Evolutionary conservation across 169 alveolate genomes (phyloP).

Genomic region (Perkinsus olseni): DNA sequence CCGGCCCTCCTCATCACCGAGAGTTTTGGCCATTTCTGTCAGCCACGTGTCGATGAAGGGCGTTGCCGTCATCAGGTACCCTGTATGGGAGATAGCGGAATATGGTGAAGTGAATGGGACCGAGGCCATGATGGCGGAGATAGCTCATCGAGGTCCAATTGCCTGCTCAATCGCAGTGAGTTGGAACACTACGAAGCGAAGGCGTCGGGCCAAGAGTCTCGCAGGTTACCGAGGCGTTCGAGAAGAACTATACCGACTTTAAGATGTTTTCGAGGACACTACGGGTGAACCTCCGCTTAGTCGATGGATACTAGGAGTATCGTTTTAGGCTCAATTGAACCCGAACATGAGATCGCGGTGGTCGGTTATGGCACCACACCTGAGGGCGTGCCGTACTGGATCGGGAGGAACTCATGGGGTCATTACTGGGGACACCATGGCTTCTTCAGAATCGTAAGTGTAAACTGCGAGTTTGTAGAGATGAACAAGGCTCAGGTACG

Average conservation of each 20-base stretch:
- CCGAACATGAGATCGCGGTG: conserved; percentile 48
- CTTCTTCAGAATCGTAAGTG: conserved; percentile 14
- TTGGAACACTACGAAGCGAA: not conserved
- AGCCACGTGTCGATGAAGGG: too few species aligned
- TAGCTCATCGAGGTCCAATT: conserved; percentile 54
- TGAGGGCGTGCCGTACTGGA: conserved; percentile 48
- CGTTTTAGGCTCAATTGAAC: not conserved
- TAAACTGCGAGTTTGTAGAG: not conserved
- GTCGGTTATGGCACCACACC: conserved; percentile 53
- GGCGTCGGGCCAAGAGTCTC: too few species aligned
- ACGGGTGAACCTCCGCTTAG: conserved; percentile 46
- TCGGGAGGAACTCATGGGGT: conserved; percentile 68
- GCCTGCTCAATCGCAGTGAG: conserved; percentile 53
- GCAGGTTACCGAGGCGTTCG: not conserved
- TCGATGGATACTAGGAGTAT: conserved; percentile 4
- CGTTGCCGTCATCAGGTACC: conserved; percentile 20
- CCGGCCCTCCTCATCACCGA: too few species aligned
- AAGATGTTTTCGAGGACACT: conserved; percentile 40
- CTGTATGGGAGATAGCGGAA: conserved; percentile 23
- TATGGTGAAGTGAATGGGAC: conserved; percentile 50
- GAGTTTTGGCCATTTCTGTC: too few species aligned
- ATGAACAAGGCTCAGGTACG: not conserved
- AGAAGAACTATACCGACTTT: not conserved
- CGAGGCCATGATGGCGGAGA: conserved; percentile 54
- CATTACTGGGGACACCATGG: conserved; percentile 64